Evolutionary conservation across 1,139 yeast species (phyloP).

Genomic region (Yamadazyma blattariae): DNA sequence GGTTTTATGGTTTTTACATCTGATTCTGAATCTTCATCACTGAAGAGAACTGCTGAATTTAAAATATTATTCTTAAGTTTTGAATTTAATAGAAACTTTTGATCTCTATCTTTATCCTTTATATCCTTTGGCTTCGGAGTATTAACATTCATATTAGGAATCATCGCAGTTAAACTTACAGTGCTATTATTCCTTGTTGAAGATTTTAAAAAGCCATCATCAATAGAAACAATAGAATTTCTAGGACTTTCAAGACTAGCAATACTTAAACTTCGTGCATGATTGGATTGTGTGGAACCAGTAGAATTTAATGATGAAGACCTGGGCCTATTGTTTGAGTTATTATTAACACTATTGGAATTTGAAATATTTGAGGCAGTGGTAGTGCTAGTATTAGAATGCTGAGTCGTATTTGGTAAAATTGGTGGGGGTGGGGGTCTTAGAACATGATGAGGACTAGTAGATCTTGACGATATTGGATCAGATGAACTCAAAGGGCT

Average conservation of each 20-base stretch:
- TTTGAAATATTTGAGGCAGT: neutral
- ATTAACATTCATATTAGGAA: conserved; percentile 4
- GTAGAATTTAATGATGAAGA: conserved; percentile 37
- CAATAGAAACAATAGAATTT: conserved; percentile 41
- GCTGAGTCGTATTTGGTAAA: neutral
- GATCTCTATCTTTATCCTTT: conserved; percentile 2
- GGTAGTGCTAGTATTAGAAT: neutral
- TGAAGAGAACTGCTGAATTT: conserved; percentile 12
- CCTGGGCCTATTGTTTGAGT: conserved; percentile 13
- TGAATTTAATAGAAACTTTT: conserved; percentile 14
- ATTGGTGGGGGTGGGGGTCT: too few relatives aligned
- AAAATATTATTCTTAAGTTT: conserved; percentile 13
- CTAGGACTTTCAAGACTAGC: conserved; percentile 42
- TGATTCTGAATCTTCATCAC: conserved; percentile 37
- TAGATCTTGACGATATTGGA: conserved; percentile 15
- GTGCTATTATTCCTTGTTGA: conserved; percentile 32
- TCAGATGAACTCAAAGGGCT: conserved; percentile 12
- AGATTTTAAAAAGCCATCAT: conserved; percentile 27
- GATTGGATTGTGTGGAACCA: conserved; percentile 23
- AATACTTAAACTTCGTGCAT: conserved; percentile 33
- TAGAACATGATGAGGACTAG: conserved; percentile 21
- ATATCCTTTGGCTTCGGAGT: conserved; percentile 2
- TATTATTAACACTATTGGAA: neutral
- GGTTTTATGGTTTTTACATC: conserved; percentile 16
- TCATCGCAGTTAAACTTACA: conserved; percentile 20